These are phyloP conservation scores for Rhizopogon sp. DNA, from an alignment of 768 basidiomycete genomes.

Conservation along the genomic window DNA sequence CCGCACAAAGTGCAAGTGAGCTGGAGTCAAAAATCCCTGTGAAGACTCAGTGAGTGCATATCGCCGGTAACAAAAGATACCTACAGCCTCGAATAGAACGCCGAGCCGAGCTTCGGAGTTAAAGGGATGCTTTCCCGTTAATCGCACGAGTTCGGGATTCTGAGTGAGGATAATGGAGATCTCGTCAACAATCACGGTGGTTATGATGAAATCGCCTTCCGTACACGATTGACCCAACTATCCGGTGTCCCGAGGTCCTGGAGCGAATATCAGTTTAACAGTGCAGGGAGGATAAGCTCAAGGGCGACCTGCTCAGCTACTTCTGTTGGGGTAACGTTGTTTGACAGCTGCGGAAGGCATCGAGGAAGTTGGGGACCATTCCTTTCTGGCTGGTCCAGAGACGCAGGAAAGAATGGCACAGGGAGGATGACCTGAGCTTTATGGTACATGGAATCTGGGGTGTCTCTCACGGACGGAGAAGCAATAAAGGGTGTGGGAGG, in stretches of 20 bases:
- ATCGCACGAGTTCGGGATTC: conserved; percentile 36
- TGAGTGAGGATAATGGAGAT: neutral
- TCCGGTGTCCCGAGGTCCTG: conserved; percentile 35
- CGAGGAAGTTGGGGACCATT: conserved; percentile 15
- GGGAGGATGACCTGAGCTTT: conserved; percentile 7
- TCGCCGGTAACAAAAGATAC: neutral
- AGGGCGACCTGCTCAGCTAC: conserved; percentile 19
- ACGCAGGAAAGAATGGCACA: conserved; percentile 12
- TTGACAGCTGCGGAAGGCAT: conserved; percentile 17
- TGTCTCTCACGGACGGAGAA: neutral
- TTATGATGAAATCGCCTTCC: neutral
- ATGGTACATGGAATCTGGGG: neutral
- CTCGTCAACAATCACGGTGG: neutral
- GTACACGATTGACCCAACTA: conserved; percentile 34
- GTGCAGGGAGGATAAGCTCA: neutral
- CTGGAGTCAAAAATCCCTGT: conserved; percentile 52
- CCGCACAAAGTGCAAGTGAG: conserved; percentile 52
- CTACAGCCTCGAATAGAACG: conserved; percentile 36
- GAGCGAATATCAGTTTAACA: neutral
- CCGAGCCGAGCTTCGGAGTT: conserved; percentile 47
- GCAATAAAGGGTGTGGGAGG: conserved; percentile 9
- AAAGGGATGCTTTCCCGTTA: conserved; percentile 61
- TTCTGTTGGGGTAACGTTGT: conserved; percentile 14
- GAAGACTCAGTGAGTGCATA: neutral
- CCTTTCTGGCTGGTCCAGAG: conserved; percentile 14